A percentile compares a stretch with the other conserved stretches of the same genome.
Evolutionary conservation across 805 yeast species (phyloP).

Genomic region (Myxozyma monticola): DNA sequence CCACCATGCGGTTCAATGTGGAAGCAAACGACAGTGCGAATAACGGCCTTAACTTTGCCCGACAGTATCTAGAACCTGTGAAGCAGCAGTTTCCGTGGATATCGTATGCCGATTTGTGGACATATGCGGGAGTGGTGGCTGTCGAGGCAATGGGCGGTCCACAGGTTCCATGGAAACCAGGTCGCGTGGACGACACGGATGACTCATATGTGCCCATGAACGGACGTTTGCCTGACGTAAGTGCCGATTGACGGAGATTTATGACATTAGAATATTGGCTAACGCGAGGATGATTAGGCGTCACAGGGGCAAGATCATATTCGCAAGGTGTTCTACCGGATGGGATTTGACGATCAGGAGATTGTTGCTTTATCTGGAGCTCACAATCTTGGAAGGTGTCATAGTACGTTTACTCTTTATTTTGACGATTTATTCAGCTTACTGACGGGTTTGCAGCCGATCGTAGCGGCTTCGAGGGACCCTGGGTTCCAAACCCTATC

Average conservation of each 20-base stretch:
- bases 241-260: not conserved
- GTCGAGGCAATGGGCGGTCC: slow-evolving; percentile 81
- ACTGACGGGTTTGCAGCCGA: slow-evolving; percentile 15
- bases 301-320: slow-evolving; percentile 64
- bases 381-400: slow-evolving; percentile 76
- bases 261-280: not conserved
- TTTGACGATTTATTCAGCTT: not conserved
- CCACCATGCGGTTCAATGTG: slow-evolving; percentile 53
- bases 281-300: slow-evolving; percentile 42
- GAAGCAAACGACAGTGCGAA: slow-evolving; percentile 61
- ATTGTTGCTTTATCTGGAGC: slow-evolving; percentile 75
- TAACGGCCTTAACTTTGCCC: slow-evolving; percentile 61
- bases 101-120: slow-evolving; percentile 75
- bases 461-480: slow-evolving; percentile 74
- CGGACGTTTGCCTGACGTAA: slow-evolving; percentile 65
- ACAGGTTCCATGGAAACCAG: slow-evolving; percentile 72
- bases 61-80: slow-evolving; percentile 57
- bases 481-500: slow-evolving; percentile 83
- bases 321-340: slow-evolving; percentile 58
- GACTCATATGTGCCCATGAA: slow-evolving; percentile 55
- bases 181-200: slow-evolving; percentile 62
- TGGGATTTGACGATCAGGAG: slow-evolving; percentile 71
- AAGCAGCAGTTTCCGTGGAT: slow-evolving; percentile 65
- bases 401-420: slow-evolving; percentile 42
- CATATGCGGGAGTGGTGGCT: slow-evolving; percentile 76